These are phyloP conservation scores for Phytophthora hibernalis DNA, from an alignment of 352 stramenopile genomes.

Conservation along the genomic window DNA sequence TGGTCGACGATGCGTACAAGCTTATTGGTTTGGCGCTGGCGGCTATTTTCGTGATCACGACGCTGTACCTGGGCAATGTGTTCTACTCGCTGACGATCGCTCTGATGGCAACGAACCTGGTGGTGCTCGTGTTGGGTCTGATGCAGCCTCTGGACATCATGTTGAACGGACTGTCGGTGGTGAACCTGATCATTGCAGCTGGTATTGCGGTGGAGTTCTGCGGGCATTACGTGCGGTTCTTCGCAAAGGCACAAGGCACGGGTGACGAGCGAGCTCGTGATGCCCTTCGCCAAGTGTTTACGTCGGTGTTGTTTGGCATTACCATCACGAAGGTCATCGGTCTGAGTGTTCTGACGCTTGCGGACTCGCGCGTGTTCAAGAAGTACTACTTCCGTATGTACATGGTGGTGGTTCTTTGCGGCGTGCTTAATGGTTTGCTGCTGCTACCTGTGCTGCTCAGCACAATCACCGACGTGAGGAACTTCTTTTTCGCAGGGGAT, in stretches of 20 bases:
- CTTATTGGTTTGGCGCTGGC: conserved; percentile 56
- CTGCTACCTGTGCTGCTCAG: conserved; percentile 73
- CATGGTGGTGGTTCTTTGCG: conserved; percentile 84
- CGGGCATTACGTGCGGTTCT: conserved; percentile 79
- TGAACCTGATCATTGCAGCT: conserved; percentile 87
- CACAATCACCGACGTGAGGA: conserved; percentile 54
- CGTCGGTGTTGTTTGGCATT: conserved; percentile 85
- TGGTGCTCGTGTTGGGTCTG: conserved; percentile 58
- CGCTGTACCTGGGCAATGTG: conserved; percentile 55
- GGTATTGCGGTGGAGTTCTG: conserved; percentile 88
- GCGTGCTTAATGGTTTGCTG: conserved; percentile 80
- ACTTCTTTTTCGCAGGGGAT: conserved; percentile 47
- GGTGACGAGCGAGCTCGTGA: conserved; percentile 56
- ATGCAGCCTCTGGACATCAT: conserved; percentile 71
- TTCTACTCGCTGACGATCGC: conserved; percentile 55
- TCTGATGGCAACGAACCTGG: conserved; percentile 58
- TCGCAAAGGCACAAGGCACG: conserved; percentile 48
- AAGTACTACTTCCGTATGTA: conserved; percentile 94
- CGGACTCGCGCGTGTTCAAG: conserved; percentile 88
- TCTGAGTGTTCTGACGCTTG: conserved; percentile 81
- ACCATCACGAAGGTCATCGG: conserved; percentile 90
- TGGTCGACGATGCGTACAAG: conserved; percentile 57
- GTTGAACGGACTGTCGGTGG: conserved; percentile 86
- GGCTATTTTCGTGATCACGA: conserved; percentile 63
- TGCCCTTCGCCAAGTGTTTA: conserved; percentile 63